Conservation (phyloP, 345 rosid genomes). For the Syzygium aqueum region DNA sequence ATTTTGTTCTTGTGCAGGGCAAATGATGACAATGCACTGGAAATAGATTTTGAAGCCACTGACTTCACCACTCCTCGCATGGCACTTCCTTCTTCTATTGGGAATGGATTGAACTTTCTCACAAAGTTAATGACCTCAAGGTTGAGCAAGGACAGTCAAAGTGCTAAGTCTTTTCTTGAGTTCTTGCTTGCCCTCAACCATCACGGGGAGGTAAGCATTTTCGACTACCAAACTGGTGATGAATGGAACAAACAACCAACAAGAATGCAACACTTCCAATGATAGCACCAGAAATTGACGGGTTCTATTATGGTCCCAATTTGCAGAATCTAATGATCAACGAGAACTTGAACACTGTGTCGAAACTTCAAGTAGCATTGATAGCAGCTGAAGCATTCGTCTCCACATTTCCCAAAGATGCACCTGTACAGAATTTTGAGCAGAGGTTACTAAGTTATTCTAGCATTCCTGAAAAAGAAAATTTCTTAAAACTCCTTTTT, state of each 20-base stretch:
- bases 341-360: conserved; percentile 40
- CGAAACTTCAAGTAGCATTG: conserved; percentile 58
- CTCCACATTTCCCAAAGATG: conserved; percentile 39
- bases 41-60: conserved; percentile 76
- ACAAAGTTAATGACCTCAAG: conserved; percentile 57
- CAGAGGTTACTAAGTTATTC: conserved; percentile 31
- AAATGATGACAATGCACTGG: conserved; percentile 32
- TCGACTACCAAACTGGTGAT: background rate
- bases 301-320: background rate
- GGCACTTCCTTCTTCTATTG: conserved; percentile 69
- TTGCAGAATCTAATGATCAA: conserved; percentile 70
- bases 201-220: conserved; percentile 60
- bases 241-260: background rate
- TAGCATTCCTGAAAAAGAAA: background rate
- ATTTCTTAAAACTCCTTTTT: background rate
- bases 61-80: conserved; percentile 59
- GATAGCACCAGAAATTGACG: background rate
- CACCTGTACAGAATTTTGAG: conserved; percentile 55
- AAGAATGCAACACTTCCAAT: background rate
- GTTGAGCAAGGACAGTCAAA: conserved; percentile 26
- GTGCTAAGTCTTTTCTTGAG: conserved; percentile 39
- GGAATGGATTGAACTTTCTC: conserved; percentile 60
- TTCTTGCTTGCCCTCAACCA: conserved; percentile 51
- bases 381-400: conserved; percentile 35
- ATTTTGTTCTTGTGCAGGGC: background rate